Percentiles rank a stretch among this genome's conserved stretches.
Conservation (phyloP, 148 eudicot genomes). For the Camellia granthamiana region DNA sequence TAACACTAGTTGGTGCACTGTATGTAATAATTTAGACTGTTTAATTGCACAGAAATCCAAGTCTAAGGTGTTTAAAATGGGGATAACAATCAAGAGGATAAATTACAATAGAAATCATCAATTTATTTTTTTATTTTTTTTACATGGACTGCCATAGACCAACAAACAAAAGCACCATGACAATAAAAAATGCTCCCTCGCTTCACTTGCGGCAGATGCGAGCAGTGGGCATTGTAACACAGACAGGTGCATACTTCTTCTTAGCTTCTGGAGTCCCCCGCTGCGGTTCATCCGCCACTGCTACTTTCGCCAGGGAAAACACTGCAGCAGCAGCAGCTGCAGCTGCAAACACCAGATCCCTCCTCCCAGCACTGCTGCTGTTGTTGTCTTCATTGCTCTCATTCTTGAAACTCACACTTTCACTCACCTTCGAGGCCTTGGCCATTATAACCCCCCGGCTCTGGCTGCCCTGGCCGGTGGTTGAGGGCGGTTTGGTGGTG, state of each 20-base stretch:
- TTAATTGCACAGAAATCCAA: background rate
- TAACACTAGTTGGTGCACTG: too few species aligned
- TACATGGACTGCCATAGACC: background rate
- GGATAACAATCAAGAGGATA: background rate
- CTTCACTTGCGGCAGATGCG: slow-evolving; percentile 62
- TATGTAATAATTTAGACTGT: too few species aligned
- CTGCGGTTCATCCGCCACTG: slow-evolving; percentile 68
- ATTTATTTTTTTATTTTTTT: too few species aligned
- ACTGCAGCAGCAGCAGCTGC: slow-evolving; percentile 58
- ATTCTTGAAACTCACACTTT: slow-evolving; percentile 16
- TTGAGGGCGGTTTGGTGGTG: slow-evolving; percentile 28
- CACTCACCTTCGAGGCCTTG: slow-evolving; percentile 43
- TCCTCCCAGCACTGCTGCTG: slow-evolving; percentile 29
- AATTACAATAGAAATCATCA: background rate
- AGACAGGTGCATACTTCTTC: slow-evolving; percentile 73
- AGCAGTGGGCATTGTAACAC: slow-evolving; percentile 78
- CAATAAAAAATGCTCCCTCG: background rate
- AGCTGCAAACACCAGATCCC: slow-evolving; percentile 65
- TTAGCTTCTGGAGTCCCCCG: slow-evolving; percentile 66
- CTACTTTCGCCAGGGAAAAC: slow-evolving; percentile 44
- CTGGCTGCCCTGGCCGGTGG: slow-evolving; percentile 20
- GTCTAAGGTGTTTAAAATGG: background rate
- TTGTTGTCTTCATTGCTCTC: slow-evolving; percentile 23
- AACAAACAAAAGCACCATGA: background rate
- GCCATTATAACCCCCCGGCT: slow-evolving; percentile 33